A percentile compares a stretch with the other conserved stretches of the same genome.
Conservation (phyloP, 1,284 basidiomycete species). For the Fomitopsis betulina region DNA sequence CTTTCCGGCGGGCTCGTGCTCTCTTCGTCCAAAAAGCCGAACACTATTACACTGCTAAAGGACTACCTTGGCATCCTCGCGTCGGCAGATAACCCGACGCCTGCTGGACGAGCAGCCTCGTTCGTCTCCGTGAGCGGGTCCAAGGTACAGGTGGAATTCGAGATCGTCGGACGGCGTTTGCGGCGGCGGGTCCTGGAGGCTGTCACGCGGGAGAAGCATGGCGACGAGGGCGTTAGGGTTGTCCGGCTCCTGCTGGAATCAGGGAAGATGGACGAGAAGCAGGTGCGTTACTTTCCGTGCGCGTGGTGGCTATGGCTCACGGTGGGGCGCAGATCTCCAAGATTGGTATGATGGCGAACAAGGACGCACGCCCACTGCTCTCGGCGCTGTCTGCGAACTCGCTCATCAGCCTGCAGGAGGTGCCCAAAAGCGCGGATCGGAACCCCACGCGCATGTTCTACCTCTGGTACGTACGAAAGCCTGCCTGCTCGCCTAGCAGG, state of each 20-base stretch:
- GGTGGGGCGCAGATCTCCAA: slow-evolving; percentile 74
- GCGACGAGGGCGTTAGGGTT: slow-evolving; percentile 83
- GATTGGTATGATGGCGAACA: slow-evolving; percentile 86
- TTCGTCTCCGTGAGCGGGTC: slow-evolving; percentile 69
- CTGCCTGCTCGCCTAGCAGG: neutral
- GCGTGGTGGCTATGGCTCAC: neutral
- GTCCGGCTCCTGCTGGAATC: slow-evolving; percentile 77
- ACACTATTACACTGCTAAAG: slow-evolving; percentile 56
- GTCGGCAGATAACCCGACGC: slow-evolving; percentile 75
- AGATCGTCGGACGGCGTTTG: slow-evolving; percentile 68
- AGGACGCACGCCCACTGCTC: slow-evolving; percentile 81
- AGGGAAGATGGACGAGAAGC: slow-evolving; percentile 97
- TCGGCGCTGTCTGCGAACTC: slow-evolving; percentile 76
- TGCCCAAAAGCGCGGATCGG: slow-evolving; percentile 83
- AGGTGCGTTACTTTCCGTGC: slow-evolving; percentile 45
- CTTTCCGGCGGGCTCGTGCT: slow-evolving; percentile 53
- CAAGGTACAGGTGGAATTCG: slow-evolving; percentile 81
- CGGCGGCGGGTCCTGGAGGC: slow-evolving; percentile 75
- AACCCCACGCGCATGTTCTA: slow-evolving; percentile 84
- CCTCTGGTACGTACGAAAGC: slow-evolving; percentile 58
- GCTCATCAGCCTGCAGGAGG: slow-evolving; percentile 86
- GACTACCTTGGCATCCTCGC: slow-evolving; percentile 77
- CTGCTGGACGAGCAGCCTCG: slow-evolving; percentile 57
- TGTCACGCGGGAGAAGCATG: slow-evolving; percentile 80
- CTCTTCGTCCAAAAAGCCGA: slow-evolving; percentile 51